Evolutionary conservation across 257 asterid genomes (phyloP).

Genomic region (Capsicum pubescens): DNA sequence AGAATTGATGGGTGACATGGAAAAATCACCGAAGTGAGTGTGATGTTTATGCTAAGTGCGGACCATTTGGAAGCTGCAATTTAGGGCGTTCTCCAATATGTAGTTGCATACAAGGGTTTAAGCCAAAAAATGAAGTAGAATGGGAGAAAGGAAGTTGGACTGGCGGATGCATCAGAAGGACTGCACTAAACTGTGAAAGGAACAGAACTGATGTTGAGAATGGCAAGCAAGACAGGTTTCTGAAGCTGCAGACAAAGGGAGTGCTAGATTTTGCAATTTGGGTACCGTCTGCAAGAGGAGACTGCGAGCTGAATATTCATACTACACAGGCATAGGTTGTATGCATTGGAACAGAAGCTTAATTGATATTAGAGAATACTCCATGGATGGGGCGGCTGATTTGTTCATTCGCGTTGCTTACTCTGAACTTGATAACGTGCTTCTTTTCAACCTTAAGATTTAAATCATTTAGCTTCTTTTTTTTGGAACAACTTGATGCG

Average conservation of each 20-base stretch:
- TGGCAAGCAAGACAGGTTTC: slow-evolving; percentile 47
- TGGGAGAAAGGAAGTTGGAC: slow-evolving; percentile 63
- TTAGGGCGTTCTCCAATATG: slow-evolving; percentile 47
- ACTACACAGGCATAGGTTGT: slow-evolving; percentile 35
- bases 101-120: slow-evolving; percentile 58
- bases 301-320: slow-evolving; percentile 47
- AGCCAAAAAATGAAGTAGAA: slow-evolving; percentile 43
- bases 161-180: slow-evolving; percentile 58
- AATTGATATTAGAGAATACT: slow-evolving; percentile 48
- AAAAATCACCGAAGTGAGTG: neutral
- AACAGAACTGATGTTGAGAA: slow-evolving; percentile 22
- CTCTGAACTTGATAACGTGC: slow-evolving; percentile 55
- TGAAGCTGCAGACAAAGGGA: slow-evolving; percentile 42
- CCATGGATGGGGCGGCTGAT: slow-evolving; percentile 41
- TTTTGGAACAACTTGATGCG: neutral
- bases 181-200: slow-evolving; percentile 45
- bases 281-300: slow-evolving; percentile 28
- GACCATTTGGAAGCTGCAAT: slow-evolving; percentile 60
- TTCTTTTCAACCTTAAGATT: neutral
- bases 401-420: slow-evolving; percentile 53
- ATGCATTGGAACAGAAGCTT: slow-evolving; percentile 40
- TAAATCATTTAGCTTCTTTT: neutral
- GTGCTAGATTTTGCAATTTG: slow-evolving; percentile 47
- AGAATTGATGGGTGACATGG: slow-evolving; percentile 29
- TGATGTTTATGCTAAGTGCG: slow-evolving; percentile 46